Base-by-base conservation (phyloP, 495 filamentous ascomycete genomes). In the Polyplosphaeria fusca region DNA sequence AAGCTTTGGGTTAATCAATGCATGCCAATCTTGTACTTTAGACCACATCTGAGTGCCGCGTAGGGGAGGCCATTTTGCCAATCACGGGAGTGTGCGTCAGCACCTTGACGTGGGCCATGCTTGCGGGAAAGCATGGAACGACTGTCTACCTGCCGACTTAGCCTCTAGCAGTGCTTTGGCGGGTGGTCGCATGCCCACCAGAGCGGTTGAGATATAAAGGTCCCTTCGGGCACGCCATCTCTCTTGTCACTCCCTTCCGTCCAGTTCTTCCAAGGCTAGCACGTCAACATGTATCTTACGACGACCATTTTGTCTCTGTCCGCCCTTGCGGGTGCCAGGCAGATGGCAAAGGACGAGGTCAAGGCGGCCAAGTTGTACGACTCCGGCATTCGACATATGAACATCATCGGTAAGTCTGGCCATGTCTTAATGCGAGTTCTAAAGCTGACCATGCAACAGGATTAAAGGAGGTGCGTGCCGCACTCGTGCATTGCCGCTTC, bases 351-450 rank as follows among this genome's bases (percentile, higher is more conserved):
- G 39, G 55, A 63, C 24, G 16, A 35, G n/a, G 18, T 58, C 42
- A 58, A 59, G 37, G 60, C 47, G 14, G 47, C 60, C 2, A 52
- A 50, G 40, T 42, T 63, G 16, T 63, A 63, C 26, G 60, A 63
- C 41, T 63, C 60, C 3, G 60, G 60, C 19, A 55, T 63, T 38
- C 48, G 38, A 20, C 60, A 63, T 47, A 38, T 38, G 39, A 63
- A 63, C 48, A 58, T 53, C 24, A 55, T 63, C n/a, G n/a, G n/a
- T n/a, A n/a, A n/a, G n/a, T n/a, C n/a, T n/a, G n/a, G n/a, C n/a
- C n/a, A n/a, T n/a, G n/a, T n/a, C n/a, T n/a, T n/a, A n/a, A n/a
- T n/a, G n/a, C n/a, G n/a, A n/a, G n/a, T n/a, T n/a, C n/a, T n/a
- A n/a, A n/a, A n/a, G n/a, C n/a, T n/a, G n/a, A n/a, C n/a, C n/a